A percentile compares a stretch with the other conserved stretches of the same genome.
phyloP scores from a whole-genome alignment of 345 rosid species.

The Populus davidiana region DNA sequence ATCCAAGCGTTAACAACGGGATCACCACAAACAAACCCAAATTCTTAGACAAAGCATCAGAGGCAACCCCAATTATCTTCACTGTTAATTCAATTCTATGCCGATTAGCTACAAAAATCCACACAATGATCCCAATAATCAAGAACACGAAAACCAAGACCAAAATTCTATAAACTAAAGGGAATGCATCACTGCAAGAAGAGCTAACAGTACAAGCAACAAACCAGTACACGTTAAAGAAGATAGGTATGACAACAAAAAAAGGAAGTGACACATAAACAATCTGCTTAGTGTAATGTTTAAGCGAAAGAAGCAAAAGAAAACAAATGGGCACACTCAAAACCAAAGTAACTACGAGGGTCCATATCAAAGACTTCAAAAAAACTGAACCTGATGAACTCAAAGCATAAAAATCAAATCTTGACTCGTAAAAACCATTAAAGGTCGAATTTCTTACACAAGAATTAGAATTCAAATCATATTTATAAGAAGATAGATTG shows the following conservation, averaged over 20 bases:
- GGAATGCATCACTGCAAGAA: constrained; percentile 61
- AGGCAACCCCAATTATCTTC: constrained; percentile 66
- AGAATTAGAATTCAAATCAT: constrained; percentile 50
- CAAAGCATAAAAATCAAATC: neutral
- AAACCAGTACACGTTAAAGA: constrained; percentile 85
- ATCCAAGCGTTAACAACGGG: constrained; percentile 57
- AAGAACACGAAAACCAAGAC: constrained; percentile 65
- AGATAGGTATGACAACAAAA: constrained; percentile 60
- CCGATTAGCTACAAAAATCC: constrained; percentile 85
- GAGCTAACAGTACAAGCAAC: constrained; percentile 75
- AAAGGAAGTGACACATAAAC: constrained; percentile 79
- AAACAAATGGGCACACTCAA: constrained; percentile 73
- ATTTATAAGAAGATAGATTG: constrained; percentile 50
- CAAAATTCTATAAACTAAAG: constrained; percentile 65
- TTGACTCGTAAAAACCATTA: neutral
- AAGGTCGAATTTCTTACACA: constrained; percentile 37
- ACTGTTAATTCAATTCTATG: constrained; percentile 74
- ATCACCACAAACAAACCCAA: constrained; percentile 62
- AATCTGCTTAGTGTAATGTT: constrained; percentile 76
- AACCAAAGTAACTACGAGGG: constrained; percentile 57
- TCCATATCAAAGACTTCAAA: constrained; percentile 54
- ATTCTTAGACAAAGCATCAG: constrained; percentile 73
- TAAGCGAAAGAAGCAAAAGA: constrained; percentile 59
- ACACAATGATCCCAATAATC: constrained; percentile 60
- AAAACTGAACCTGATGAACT: constrained; percentile 36